Evolutionary conservation across 2,329 filamentous ascomycete genomes (phyloP).

Genomic region (Stachybotrys chlorohalonatus): DNA sequence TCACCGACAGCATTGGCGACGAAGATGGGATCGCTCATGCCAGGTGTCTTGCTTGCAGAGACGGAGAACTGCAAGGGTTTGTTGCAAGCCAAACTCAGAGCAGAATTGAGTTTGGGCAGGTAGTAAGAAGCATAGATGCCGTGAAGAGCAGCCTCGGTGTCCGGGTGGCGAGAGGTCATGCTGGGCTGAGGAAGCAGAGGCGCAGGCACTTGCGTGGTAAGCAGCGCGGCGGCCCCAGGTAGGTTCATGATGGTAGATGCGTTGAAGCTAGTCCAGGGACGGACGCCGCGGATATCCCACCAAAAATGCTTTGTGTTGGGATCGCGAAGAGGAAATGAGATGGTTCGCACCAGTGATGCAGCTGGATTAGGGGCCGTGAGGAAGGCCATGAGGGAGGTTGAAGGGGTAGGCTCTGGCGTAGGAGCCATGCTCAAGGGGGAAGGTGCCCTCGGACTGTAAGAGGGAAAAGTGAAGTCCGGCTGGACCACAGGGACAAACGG

Average conservation of each 20-base stretch:
- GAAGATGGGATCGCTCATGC: conserved; percentile 49
- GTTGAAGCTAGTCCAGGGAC: conserved; percentile 75
- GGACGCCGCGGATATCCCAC: conserved; percentile 89
- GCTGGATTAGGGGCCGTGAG: conserved; percentile 74
- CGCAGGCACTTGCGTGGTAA: conserved; percentile 58
- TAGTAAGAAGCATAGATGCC: conserved; percentile 70
- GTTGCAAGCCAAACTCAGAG: conserved; percentile 66
- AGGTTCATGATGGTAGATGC: conserved; percentile 62
- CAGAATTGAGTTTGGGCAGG: conserved; percentile 78
- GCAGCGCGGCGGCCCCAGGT: conserved; percentile 61
- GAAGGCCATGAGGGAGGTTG: conserved; percentile 68
- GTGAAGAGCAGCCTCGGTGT: conserved; percentile 70
- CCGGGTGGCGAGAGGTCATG: conserved; percentile 56
- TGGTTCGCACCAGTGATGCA: conserved; percentile 69
- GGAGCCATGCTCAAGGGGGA: conserved; percentile 32
- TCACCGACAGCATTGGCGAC: conserved; percentile 53
- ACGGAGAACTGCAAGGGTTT: conserved; percentile 48
- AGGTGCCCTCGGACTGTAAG: conserved; percentile 35
- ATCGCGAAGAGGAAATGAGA: conserved; percentile 59
- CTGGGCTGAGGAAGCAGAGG: conserved; percentile 51
- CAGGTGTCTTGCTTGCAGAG: conserved; percentile 19
- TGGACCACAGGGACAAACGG: conserved; percentile 32
- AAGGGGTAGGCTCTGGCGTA: conserved; percentile 36
- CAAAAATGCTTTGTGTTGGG: conserved; percentile 76
- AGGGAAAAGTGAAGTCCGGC: conserved; percentile 33